Evolutionary conservation across 768 basidiomycete genomes (phyloP), one percentile per base, ranked within the genome.

Genomic region (Leccinum boreale): DNA sequence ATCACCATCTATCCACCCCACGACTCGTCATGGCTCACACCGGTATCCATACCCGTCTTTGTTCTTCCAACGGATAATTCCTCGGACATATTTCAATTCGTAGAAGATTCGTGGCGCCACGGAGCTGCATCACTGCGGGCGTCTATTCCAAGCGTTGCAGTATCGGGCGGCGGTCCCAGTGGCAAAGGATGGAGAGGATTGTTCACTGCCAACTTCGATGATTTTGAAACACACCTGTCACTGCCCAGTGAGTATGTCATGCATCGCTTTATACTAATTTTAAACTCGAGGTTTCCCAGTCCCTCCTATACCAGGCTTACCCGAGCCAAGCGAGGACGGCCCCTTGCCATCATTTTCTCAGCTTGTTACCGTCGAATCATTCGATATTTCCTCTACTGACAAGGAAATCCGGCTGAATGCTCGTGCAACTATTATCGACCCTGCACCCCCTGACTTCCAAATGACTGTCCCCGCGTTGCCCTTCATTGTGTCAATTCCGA

Each of bases 291-390:
- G 15, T 45, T 59, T 57, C 63, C 10, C 61, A 90, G 89, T 90
- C 26, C 87, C 86, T 8, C 67, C 74, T 8, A 63, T 91, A 8
- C 86, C 88, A 45, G 87, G 86, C 4, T 72, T 91, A 15, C 90
- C 90, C 17, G 69, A 71, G 19, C 85, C 86, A 3, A 85, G 85
- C 15, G 63, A 71, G 10, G 72, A 78, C 52, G 62, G 60, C 1
- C 81, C 83, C 8, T 75, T 85, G 3, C 89, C 87, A 11, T 70
- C 79, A 6, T 65, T 88, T 44, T 77, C 83, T 4, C 74, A 86
- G 56, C 76, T 92, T 5, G 69, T 92, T 50, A 83, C 80, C 0
- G 74, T 92, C 7, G 72, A 81, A 53, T 79, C 81, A 4, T 87
- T 91, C 69, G 68, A 73, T n/a, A 65, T 81, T 31, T 67, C 67